These are phyloP conservation scores for Ciborinia camelliae DNA, from an alignment of 2,329 filamentous ascomycete genomes.

Conservation along the genomic window DNA sequence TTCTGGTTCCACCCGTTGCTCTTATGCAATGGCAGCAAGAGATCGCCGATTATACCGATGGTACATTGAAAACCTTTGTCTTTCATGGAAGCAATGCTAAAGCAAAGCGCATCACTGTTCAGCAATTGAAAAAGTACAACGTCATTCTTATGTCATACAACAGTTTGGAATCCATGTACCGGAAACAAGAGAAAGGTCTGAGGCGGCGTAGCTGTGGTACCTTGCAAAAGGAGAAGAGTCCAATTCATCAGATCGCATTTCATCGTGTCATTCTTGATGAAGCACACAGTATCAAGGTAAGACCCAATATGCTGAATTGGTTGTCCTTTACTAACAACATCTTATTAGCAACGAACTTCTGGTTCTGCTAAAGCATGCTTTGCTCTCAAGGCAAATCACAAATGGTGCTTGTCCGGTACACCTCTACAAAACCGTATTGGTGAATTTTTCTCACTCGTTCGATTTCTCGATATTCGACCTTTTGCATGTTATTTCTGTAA, in stretches of 20 bases:
- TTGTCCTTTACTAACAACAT: constrained; percentile 20
- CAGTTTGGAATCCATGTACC: constrained; percentile 83
- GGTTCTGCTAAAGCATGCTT: constrained; percentile 95
- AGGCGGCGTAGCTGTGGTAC: constrained; percentile 69
- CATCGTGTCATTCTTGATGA: constrained; percentile 94
- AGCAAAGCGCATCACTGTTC: constrained; percentile 70
- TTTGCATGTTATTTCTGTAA: constrained; percentile 96
- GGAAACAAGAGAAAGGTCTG: constrained; percentile 90
- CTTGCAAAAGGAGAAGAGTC: constrained; percentile 72
- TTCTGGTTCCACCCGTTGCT: constrained; percentile 88
- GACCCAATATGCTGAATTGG: background rate
- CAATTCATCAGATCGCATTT: constrained; percentile 81
- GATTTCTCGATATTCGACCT: constrained; percentile 83
- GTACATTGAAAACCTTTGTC: constrained; percentile 84
- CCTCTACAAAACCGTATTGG: constrained; percentile 96
- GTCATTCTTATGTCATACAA: constrained; percentile 98
- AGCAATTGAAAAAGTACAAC: constrained; percentile 77
- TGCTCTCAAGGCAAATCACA: constrained; percentile 79
- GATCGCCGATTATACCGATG: constrained; percentile 78
- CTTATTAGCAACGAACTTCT: constrained; percentile 67
- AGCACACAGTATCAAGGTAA: constrained; percentile 85
- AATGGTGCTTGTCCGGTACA: constrained; percentile 94
- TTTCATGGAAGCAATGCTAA: constrained; percentile 85
- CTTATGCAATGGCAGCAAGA: constrained; percentile 93
- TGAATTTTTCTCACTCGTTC: constrained; percentile 91